Evolutionary conservation across 1,284 basidiomycete species (phyloP), one percentile per base, ranked within the genome.

Genomic region (Malassezia japonica): DNA sequence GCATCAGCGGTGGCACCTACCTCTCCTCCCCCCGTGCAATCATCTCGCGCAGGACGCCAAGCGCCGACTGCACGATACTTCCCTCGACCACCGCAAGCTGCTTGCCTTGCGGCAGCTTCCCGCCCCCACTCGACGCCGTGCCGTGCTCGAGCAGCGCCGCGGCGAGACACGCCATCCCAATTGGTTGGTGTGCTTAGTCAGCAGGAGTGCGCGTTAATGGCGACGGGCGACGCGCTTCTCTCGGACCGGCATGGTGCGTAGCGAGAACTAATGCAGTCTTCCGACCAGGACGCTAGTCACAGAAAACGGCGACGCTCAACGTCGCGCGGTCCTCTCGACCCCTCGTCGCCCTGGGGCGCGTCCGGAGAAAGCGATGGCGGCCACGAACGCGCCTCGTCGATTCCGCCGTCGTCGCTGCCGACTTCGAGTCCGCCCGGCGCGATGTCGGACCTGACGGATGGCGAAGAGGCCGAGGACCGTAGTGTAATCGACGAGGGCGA

Each of bases 391-490:
- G 32, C 32, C 5, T 51, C 44, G 16, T 44, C 49, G n/a, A 32
- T 48, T 16, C 64, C 68, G 10, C 62, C 69, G 4, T 70, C 65
- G 5, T 63, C 61, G 13, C 53, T 72, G 13, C 69, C 69, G 6
- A 64, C 69, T 1, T 68, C 65, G 10, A 63, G 60, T 50, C 69
- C 69, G 10, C 69, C 69, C 12, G 59, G 46, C 16, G 63, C 59
- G 7, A 58, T 71, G 34, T 64, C 65, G 25, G 68, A 71, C 50
- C 56, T 69, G 38, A 62, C 62, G n/a, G 68, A 65, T 25, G 38
- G 38, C 38, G 38, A 40, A 4, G 62, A 65, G 20, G 54, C 56
- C 10, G 48, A 52, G 25, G 45, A 55, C 54, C 51, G 16, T 46
- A 57, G 56, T 18, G 60, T 64, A 5, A 53, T 67, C n/a, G 69